Base-by-base conservation (phyloP, 176 grass and related monocot species). In the Guadua angustifolia region DNA sequence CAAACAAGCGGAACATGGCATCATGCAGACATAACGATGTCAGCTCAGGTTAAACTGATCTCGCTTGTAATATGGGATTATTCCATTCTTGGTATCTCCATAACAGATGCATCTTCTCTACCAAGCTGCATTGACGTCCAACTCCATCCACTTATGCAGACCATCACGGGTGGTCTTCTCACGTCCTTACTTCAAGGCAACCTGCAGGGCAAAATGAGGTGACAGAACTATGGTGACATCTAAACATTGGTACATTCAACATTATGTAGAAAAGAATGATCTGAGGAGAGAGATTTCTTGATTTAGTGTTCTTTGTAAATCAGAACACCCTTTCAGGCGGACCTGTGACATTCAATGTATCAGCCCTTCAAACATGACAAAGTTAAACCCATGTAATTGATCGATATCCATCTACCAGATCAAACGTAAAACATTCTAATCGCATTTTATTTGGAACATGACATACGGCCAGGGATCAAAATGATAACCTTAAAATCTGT, bases 41-140 rank as follows among this genome's bases (percentile, higher is more conserved):
- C 11, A 57, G 16, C 16, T 85, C 24, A 66, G 40, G 80, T 50
- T 71, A 73, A 83, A 85, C 26, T 45, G 83, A 85, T 69, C 22
- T 69, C 49, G 38, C 18, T 69, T 77, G 39, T 69, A 77, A 29
- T 68, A 56, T n/a, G 26, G 51, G 64, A 69, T 59, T 33, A 69
- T 85, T 74, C 52, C 68, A 73, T 64, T 53, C 51, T 32, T 68
- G 43, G 63, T 69, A 52, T 46, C 24, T 67, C 24, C 73, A 47
- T 35, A 58, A 32, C 72, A 77, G 7, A 65, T 25, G 13, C 57
- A 69, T 17, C 50, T 33, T 85, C 62, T 85, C 64, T 49, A 83
- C 38, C 26, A 85, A 77, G 82, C 18, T 32, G 39, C 57, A 43
- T 26, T 60, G 35, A 24, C 19, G 9, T 39, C 33, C 59, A 77